Evolutionary conservation across 768 basidiomycete genomes (phyloP), one percentile per base, ranked within the genome.

Genomic region (Boletus bicolor): DNA sequence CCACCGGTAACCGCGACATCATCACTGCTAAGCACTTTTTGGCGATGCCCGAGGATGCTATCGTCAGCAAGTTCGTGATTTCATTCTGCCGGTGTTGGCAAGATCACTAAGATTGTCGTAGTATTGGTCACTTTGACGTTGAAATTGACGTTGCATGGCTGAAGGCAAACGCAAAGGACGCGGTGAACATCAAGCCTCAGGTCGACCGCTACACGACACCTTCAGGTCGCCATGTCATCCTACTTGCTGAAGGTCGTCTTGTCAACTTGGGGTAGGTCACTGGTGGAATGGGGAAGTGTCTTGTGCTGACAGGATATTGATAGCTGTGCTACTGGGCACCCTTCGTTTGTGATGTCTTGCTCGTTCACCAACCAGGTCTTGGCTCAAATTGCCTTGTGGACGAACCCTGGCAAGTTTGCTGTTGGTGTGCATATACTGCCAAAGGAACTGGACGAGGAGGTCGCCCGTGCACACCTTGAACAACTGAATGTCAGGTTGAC

Each of bases 341-440:
- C 97, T 36, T 98, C 96, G 43, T 98, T 95, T 76, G 97, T 99
- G 77, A 99, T 99, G 97, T 98, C 96, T 17, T 98, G 95, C 82
- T 99, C 97, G 42, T 99, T 99, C 81, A 77, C 93, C 71, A 99
- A 99, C 83, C 97, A 99, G 76, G 91, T 94, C 59, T 82, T 99
- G 66, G 96, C 96, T 32, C 95, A 97, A 77, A 98, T 99, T 68
- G 95, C 93, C 24, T 87, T 99, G 72, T 99, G 93, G 93, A 95
- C 91, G 43, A 91, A 85, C 61, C 84, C 88, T 35, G 86, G 87
- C 75, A 86, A 88, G 70, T 98, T 98, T 85, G 89, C 91, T 48
- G 82, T 98, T 65, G 97, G 97, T 59, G 96, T 98, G 32, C 96
- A 99, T 83, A 95, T 98, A 77, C 82, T 99, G 48, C 97, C 96